phyloP scores from a whole-genome alignment of 2,329 filamentous ascomycete genomes.

The Scedosporium apiospermum region DNA sequence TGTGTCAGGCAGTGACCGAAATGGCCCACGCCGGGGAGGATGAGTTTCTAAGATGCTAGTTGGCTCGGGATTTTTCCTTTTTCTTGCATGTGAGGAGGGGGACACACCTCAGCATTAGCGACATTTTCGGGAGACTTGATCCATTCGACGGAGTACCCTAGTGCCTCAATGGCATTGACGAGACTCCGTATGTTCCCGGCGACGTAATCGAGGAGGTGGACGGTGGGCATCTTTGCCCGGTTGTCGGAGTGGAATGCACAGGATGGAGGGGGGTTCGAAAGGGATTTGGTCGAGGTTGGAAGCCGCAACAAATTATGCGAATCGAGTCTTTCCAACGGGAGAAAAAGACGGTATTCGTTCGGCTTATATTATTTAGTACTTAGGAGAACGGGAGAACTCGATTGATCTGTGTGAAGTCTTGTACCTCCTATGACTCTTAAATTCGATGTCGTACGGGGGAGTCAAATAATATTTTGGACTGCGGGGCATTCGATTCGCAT shows the following conservation, averaged over 20 bases:
- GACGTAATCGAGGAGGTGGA: constrained; percentile 78
- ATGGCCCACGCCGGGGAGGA: constrained; percentile 92
- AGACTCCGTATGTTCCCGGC: constrained; percentile 93
- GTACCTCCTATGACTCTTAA: background rate
- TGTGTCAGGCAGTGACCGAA: constrained; percentile 93
- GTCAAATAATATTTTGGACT: background rate
- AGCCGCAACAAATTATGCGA: too few species aligned
- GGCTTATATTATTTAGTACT: background rate
- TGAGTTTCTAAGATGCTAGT: constrained; percentile 59
- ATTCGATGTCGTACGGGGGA: background rate
- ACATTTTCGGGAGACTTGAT: constrained; percentile 78
- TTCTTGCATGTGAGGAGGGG: background rate
- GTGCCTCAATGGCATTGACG: constrained; percentile 94
- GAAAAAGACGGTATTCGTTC: background rate
- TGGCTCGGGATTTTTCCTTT: constrained; percentile 8
- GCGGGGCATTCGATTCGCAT: constrained; percentile 4
- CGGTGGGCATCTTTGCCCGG: constrained; percentile 55
- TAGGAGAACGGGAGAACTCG: background rate
- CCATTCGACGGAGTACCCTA: constrained; percentile 91
- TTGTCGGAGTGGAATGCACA: background rate
- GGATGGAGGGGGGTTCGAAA: background rate
- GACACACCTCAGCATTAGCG: constrained; percentile 66
- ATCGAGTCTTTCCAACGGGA: background rate
- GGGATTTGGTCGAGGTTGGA: background rate
- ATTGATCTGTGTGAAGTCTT: background rate